Evolutionary conservation across 371 early-diverging fungal genomes (phyloP), one percentile per base, ranked within the genome.

Genomic region (Furculomyces boomerangus): DNA sequence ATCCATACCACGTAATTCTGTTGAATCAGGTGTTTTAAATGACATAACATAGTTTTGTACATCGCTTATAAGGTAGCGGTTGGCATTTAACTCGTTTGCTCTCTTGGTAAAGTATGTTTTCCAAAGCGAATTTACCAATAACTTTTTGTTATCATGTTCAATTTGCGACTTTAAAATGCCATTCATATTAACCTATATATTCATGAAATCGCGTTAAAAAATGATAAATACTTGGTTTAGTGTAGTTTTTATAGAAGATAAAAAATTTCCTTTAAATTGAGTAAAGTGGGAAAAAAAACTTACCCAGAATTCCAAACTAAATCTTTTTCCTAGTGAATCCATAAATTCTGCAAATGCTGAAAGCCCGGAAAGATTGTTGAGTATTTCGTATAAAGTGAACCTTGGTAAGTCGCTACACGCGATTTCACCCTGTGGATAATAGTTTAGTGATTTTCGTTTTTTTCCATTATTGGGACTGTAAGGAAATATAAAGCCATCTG

Each of bases 291-390:
- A 10, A 35, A 35, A 35, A 35, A 10, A 16, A 35, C 10, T 35
- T 35, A 35, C 59, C 83, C 84, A 88, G 55, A 83, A 86, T 57
- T 84, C 83, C 0, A 86, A 72, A 25, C 76, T 70, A 25, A 75
- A 63, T 69, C 78, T 73, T 50, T 72, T 74, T 1, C 78, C 79
- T 18, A 73, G 71, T 29, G 76, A 75, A 57, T 87, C 88, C 80
- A 84, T 79, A 58, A 79, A 86, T 65, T 88, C 90, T 71, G 80
- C 81, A 64, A 88, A 86, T 35, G 80, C 84, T 0, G 84, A 80
- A 7, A 87, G 58, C 0, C 83, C 78, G 0, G 77, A 59, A 0
- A 81, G 74, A 52, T 83, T 82, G 3, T 75, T 73, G 24, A 84
- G 62, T 26, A 82, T 75, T 30, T 80, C 79, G 22, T 47, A 60